These are phyloP conservation scores for Yarrowia sp. DNA, from an alignment of 805 yeast species.

Conservation along the genomic window DNA sequence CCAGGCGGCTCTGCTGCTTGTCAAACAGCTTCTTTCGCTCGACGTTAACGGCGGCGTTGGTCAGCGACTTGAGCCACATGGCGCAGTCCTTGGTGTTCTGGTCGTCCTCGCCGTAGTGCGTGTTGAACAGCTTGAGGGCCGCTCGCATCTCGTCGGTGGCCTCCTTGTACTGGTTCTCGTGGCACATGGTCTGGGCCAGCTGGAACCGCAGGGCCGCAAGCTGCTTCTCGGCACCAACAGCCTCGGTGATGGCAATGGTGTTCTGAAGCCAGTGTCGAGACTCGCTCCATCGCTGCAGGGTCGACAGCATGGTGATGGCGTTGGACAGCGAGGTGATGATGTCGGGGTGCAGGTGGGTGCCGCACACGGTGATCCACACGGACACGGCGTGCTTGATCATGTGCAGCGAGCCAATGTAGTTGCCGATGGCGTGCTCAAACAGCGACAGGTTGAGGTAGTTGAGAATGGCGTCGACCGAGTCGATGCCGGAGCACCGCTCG, in stretches of 20 bases:
- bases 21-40: constrained; percentile 39
- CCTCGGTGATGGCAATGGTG: constrained; percentile 48
- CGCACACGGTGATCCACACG: constrained; percentile 58
- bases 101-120: constrained; percentile 65
- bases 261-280: constrained; percentile 54
- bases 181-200: constrained; percentile 58
- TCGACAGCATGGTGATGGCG: constrained; percentile 58
- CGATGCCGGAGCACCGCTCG: constrained; percentile 81
- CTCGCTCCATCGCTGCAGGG: constrained; percentile 47
- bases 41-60: constrained; percentile 48
- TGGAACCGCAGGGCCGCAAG: constrained; percentile 69
- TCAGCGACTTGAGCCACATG: constrained; percentile 60
- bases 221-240: constrained; percentile 59
- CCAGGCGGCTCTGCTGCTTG: constrained; percentile 4
- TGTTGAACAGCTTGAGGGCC: constrained; percentile 57
- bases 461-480: constrained; percentile 71
- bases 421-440: constrained; percentile 61
- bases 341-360: constrained; percentile 63
- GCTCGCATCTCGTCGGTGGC: constrained; percentile 56
- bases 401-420: constrained; percentile 59
- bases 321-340: constrained; percentile 60
- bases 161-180: constrained; percentile 50
- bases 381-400: constrained; percentile 59
- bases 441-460: constrained; percentile 72
- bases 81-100: constrained; percentile 63